Percentiles rank a stretch among this genome's conserved stretches.
These are phyloP conservation scores for Hydrangea macrophylla DNA, from an alignment of 148 eudicot species.

Conservation along the genomic window DNA sequence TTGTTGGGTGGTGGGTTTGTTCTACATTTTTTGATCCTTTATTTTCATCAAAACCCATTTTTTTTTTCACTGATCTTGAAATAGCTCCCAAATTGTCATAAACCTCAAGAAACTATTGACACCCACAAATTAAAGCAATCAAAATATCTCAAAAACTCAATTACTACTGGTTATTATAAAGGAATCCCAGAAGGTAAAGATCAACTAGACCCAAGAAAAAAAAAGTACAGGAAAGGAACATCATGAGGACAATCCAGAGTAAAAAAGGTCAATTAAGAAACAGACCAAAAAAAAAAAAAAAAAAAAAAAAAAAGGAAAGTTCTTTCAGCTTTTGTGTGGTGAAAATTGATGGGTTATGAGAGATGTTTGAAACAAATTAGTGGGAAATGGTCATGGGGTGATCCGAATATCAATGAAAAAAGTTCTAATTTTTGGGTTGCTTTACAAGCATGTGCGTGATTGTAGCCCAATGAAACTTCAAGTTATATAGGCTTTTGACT, in stretches of 20 bases:
- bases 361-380: neutral
- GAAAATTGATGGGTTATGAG: neutral
- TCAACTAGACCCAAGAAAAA: constrained; percentile 2
- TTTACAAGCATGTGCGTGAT: constrained; percentile 1
- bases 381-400: constrained; percentile 20
- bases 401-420: constrained; percentile 21
- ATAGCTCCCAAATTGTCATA: neutral
- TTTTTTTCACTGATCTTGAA: constrained; percentile 14
- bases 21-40: constrained; percentile 11
- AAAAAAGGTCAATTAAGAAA: neutral
- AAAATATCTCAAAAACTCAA: neutral
- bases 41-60: constrained; percentile 22
- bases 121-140: neutral
- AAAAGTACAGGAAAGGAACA: neutral
- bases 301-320: neutral
- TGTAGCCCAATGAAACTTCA: constrained; percentile 14
- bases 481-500: constrained; percentile 10
- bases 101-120: neutral
- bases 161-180: constrained; percentile 5
- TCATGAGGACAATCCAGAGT: constrained; percentile 6
- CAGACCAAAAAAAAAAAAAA: neutral
- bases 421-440: neutral
- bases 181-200: constrained; percentile 13
- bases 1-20: constrained; percentile 15
- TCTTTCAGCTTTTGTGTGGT: neutral